Percentiles rank a stretch among this genome's conserved stretches.
Conservation (phyloP, 495 filamentous ascomycete species). For the Penicillium verhagenii region DNA sequence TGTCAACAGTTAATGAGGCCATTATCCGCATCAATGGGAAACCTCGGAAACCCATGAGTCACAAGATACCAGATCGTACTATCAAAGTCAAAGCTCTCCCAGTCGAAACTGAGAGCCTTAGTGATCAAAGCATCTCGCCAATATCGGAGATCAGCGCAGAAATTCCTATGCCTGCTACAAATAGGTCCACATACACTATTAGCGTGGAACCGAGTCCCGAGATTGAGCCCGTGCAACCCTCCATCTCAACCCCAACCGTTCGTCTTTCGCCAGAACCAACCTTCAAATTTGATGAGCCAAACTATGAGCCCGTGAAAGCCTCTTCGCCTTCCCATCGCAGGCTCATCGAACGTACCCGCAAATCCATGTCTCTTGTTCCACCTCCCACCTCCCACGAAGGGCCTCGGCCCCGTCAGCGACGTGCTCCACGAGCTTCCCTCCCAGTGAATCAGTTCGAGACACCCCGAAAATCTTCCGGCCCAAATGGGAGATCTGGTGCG, state of each 20-base stretch:
- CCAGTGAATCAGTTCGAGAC: conserved; percentile 64
- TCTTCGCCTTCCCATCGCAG: conserved; percentile 32
- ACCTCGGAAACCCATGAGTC: conserved; percentile 26
- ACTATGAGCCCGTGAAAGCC: conserved; percentile 25
- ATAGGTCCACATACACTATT: not conserved
- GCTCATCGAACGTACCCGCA: conserved; percentile 74
- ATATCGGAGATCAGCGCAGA: not conserved
- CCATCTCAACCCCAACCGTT: conserved; percentile 15
- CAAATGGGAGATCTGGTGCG: conserved; percentile 25
- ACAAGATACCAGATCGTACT: not conserved
- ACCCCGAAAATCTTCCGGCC: conserved; percentile 36
- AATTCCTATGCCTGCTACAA: not conserved
- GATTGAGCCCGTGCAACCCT: conserved; percentile 5
- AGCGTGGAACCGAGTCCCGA: not conserved
- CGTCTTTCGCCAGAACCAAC: conserved; percentile 17
- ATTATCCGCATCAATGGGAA: conserved; percentile 52
- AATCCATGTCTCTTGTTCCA: conserved; percentile 68
- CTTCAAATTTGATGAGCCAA: conserved; percentile 7
- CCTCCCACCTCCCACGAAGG: conserved; percentile 25
- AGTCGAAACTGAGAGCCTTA: not conserved
- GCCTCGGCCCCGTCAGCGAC: conserved; percentile 26
- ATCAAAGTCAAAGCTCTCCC: not conserved
- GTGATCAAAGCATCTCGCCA: not conserved
- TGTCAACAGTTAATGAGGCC: conserved; percentile 57
- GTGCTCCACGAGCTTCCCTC: conserved; percentile 50